Conservation (phyloP, 768 basidiomycete species). For the Phylloporus rhodoxanthus region DNA sequence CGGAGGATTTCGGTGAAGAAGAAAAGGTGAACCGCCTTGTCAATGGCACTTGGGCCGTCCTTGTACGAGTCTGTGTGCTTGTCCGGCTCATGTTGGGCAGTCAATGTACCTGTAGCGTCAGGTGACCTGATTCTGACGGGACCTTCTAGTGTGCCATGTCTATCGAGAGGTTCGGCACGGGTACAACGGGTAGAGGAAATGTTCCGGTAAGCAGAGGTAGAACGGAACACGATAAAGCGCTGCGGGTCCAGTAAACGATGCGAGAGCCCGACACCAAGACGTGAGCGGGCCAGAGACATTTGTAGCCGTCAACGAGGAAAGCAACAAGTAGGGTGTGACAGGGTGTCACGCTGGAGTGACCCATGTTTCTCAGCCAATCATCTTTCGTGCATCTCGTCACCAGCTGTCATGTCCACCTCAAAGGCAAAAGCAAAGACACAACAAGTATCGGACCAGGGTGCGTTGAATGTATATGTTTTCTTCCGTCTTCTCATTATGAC, state of each 20-base stretch:
- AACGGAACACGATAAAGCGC: slow-evolving; percentile 28
- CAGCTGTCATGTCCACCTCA: slow-evolving; percentile 34
- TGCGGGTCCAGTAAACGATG: slow-evolving; percentile 33
- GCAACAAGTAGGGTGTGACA: slow-evolving; percentile 22
- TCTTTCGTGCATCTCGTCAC: slow-evolving; percentile 10
- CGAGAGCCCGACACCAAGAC: slow-evolving; percentile 47
- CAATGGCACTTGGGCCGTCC: slow-evolving; percentile 81
- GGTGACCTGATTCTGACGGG: slow-evolving; percentile 31
- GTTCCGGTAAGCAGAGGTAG: slow-evolving; percentile 42
- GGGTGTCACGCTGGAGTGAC: slow-evolving; percentile 24
- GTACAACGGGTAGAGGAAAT: slow-evolving; percentile 22
- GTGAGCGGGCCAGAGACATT: slow-evolving; percentile 56
- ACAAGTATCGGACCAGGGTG: slow-evolving; percentile 69
- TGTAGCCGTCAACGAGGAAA: slow-evolving; percentile 19
- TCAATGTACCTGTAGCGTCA: slow-evolving; percentile 27
- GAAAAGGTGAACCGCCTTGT: slow-evolving; percentile 94
- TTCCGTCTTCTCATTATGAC: slow-evolving; percentile 33
- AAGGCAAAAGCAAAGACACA: slow-evolving; percentile 58
- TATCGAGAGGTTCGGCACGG: slow-evolving; percentile 18
- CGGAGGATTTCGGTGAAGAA: slow-evolving; percentile 98
- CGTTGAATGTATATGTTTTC: slow-evolving; percentile 11
- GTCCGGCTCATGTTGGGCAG: slow-evolving; percentile 39
- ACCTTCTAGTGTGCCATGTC: slow-evolving; percentile 17
- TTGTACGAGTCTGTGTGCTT: slow-evolving; percentile 64
- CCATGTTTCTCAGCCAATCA: slow-evolving; percentile 23